A percentile compares a stretch with the other conserved stretches of the same genome.
Conservation (phyloP, 352 stramenopile species). For the Globisporangium cederbergense region DNA sequence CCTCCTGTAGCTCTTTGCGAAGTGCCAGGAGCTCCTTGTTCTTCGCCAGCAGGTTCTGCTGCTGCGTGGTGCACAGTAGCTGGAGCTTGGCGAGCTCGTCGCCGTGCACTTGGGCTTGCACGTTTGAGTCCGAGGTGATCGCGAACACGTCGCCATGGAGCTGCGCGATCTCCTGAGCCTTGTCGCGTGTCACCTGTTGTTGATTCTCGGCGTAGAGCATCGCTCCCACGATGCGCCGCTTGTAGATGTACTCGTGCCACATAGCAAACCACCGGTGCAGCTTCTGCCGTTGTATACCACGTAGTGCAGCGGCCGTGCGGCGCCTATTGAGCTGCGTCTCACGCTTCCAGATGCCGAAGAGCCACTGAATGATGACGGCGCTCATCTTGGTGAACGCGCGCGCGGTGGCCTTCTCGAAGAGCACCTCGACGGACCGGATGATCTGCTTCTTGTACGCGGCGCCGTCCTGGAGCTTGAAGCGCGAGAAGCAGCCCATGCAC, state of each 20-base stretch:
- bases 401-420: constrained; percentile 58
- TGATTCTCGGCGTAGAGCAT: constrained; percentile 70
- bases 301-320: constrained; percentile 18
- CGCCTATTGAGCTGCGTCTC: constrained; percentile 30
- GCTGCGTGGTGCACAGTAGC: constrained; percentile 25
- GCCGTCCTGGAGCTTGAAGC: constrained; percentile 58
- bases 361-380: constrained; percentile 52
- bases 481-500: constrained; percentile 64
- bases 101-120: constrained; percentile 38
- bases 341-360: constrained; percentile 60
- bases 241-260: constrained; percentile 59
- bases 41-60: constrained; percentile 31
- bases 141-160: constrained; percentile 68
- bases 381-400: constrained; percentile 57
- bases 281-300: constrained; percentile 21
- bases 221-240: constrained; percentile 60
- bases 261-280: constrained; percentile 38
- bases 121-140: constrained; percentile 23
- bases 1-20: constrained; percentile 41
- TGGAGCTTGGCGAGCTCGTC: constrained; percentile 39
- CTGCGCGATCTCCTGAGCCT: constrained; percentile 39
- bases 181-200: constrained; percentile 39
- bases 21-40: constrained; percentile 57
- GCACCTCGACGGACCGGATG: constrained; percentile 49
- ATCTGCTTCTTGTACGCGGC: constrained; percentile 67